Base-by-base conservation (phyloP, 495 filamentous ascomycete species). In the Penicillium dipodomyicola region DNA sequence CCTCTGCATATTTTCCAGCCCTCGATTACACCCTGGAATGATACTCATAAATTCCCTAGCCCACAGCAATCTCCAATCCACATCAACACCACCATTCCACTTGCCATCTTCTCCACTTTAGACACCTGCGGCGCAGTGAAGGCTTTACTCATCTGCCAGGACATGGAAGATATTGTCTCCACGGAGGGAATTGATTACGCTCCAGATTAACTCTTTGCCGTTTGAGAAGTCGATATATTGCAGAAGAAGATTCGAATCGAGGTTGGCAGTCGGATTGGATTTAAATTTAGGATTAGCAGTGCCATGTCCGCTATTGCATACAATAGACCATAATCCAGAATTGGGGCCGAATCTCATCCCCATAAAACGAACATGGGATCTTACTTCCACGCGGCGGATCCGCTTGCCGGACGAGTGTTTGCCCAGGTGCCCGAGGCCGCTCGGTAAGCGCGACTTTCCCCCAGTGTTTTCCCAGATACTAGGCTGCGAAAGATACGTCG, bases 241-340 rank as follows among this genome's bases (percentile, higher is more conserved):
- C 2, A 37, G 30, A 12, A 69, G 59, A 17, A 75, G 53, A 52
- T 77, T 70, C 1, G 22, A 2, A 7, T 15, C 27, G 14, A 15
- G 12, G 6, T 25, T 27, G 5, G 25, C 6, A 27, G 76, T 70
- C 42, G 12, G 12, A 14, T 8, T 45, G 14, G 4, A 7, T 15
- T 25, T 27, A 7, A 1, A 10, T 15, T 25, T n/a, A 15, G 19
- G 22, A 14, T 22, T 12, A 14, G 11, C 14, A 20, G 40, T 42
- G 17, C 2, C 22, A 22, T 22, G 22, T 42, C 22, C n/a, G 17
- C 19, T 17, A 10, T 4, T 22, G 8, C 10, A 10, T 42, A 17
- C 19, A 5, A 76, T 48, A n/a, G 76, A 74, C 74, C 73, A 78
- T 22, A 68, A 61, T 58, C 4, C 23, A 23, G 23, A 5, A 25